phyloP scores from a whole-genome alignment of 495 filamentous ascomycete species.

The Talaromyces ruber region DNA sequence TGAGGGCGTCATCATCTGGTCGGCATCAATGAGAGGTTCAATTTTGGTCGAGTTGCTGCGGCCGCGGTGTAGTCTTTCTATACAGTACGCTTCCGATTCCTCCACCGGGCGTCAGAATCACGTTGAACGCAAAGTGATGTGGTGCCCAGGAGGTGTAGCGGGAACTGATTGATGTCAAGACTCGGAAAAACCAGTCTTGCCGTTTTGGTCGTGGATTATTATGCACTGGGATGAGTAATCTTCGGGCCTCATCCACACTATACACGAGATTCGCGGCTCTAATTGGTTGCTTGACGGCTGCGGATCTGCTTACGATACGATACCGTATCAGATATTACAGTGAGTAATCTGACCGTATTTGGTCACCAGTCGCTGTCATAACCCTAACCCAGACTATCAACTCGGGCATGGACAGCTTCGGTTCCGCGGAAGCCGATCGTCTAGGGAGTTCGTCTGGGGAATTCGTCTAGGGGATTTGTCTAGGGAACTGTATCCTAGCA shows the following conservation, averaged over 20 bases:
- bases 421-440: neutral
- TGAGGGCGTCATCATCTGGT: conserved; percentile 1
- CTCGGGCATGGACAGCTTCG: neutral
- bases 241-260: neutral
- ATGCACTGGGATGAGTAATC: neutral
- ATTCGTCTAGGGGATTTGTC: no score
- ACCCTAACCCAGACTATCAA: neutral
- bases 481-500: no score
- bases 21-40: neutral
- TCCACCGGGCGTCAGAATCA: neutral
- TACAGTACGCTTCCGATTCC: neutral
- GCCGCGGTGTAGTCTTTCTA: neutral
- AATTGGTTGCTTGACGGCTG: neutral
- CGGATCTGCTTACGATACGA: neutral
- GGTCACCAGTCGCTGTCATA: neutral
- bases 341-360: neutral
- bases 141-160: neutral
- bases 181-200: neutral
- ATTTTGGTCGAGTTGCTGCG: neutral
- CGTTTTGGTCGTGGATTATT: neutral
- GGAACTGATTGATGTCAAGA: neutral
- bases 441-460: neutral
- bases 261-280: neutral
- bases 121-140: neutral
- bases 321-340: neutral